Evolutionary conservation across 148 eudicot species (phyloP), one percentile per base, ranked within the genome.

Genomic region (Rhododendron mucronatum): DNA sequence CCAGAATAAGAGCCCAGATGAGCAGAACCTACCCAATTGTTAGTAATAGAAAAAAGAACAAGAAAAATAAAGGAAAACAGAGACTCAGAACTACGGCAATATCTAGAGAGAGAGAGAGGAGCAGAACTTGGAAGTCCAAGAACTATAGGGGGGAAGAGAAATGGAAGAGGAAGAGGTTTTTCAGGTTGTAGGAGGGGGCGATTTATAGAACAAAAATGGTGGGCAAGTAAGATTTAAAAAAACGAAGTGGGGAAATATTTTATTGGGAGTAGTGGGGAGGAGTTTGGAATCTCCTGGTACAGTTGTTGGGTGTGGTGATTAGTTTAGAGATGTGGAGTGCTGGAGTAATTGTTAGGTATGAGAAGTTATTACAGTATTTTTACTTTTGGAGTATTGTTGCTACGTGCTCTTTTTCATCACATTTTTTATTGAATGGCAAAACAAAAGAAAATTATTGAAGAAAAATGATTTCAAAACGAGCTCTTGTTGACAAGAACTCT

Each of bases 181-280:
- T 44, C 78, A 59, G 83, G 78, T 71, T 67, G 88, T 11, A 69
- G 84, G 79, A 14, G 35, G 48, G 87, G 86, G 28, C 35, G 67
- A 87, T 89, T 85, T 88, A 89, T 92, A 87, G 90, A 76, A 28
- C 48, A 74, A 41, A 51, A 76, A 84, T 28, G 47, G 63, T 20
- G 71, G 78, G 69, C 76, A 37, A 50, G 75, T 73, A 48, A 71
- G 53, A 71, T 37, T 0, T 2, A 50, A 77, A 37, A 76, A 15
- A 35, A 23, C 7, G 0, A 3, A 48, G 23, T 45, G 37, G 73
- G 35, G 33, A 33, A 55, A 21, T 50, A 69, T 53, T 59, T 67
- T 83, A 84, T 20, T 33, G 41, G 5, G 18, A 53, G 69, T 18
- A 81, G 65, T 15, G 55, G 26, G 57, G 44, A 44, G 65, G 50